Evolutionary conservation across 2,329 filamentous ascomycete genomes (phyloP), one percentile per base, ranked within the genome.

Genomic region (Botrytis tulipae): DNA sequence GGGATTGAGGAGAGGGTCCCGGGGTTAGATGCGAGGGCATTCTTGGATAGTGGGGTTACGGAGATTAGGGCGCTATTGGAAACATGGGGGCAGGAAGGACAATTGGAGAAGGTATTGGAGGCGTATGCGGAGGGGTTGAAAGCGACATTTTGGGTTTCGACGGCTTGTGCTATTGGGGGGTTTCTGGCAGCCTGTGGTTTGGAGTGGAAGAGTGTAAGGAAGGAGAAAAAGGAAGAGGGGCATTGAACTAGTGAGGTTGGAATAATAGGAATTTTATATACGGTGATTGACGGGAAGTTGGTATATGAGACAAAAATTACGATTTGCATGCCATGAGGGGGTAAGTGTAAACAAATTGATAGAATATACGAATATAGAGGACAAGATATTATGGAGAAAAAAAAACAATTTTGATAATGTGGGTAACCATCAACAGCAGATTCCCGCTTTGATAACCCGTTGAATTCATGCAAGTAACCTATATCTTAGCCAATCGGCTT

Each of bases 91-190:
- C 84, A 83, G 54, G 77, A 83, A 22, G 83, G 84, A 40, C 82
- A 82, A 12, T 79, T 85, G 3, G 80, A 83, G 7, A 78, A 80
- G 1, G 86, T 90, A 37, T 81, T 88, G 32, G 67, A 79, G 2
- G 87, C 85, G 0, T 91, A 91, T 81, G 89, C 89, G 75, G 76
- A 88, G 29, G 87, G 86, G 0, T 78, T 89, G 76, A 83, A 84
- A n/a, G 80, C 87, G 65, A 84, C 85, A 0, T 89, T 84, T 75
- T 88, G 86, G 76, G 85, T 88, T 71, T 84, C 85, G 0, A 82
- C 86, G 0, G 86, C 83, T 1, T 86, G 84, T 74, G 85, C 86
- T 79, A 46, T 46, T 46, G 18, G 18, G 44, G 18, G 18, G n/a
- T 20, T 46, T 4, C 59, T 87, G 9, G 78, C 81, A 3, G 83